A percentile compares a stretch with the other conserved stretches of the same genome.
phyloP scores from a whole-genome alignment of 805 yeast species.

The Wickerhamiella vanderwaltii region DNA sequence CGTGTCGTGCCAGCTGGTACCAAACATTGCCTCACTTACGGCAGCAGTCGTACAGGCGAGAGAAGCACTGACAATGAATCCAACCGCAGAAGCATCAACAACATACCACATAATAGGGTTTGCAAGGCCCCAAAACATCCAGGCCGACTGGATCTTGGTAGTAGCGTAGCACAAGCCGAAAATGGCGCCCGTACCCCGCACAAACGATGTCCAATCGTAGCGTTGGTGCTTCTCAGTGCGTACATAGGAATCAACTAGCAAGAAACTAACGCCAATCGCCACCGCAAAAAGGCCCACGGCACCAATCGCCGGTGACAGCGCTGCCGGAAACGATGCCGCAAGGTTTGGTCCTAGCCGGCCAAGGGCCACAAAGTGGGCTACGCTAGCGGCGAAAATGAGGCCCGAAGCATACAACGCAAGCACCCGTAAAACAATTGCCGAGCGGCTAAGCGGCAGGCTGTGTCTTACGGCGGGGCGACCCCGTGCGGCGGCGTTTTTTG shows the following conservation, averaged over 20 bases:
- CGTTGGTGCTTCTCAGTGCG: slow-evolving; percentile 22
- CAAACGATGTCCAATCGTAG: slow-evolving; percentile 27
- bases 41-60: slow-evolving; percentile 26
- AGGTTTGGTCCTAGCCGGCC: slow-evolving; percentile 16
- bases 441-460: background rate
- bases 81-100: slow-evolving; percentile 29
- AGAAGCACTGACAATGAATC: slow-evolving; percentile 26
- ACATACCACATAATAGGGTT: slow-evolving; percentile 32
- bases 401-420: slow-evolving; percentile 22
- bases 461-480: background rate
- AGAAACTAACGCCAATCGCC: slow-evolving; percentile 23
- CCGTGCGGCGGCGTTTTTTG: no score
- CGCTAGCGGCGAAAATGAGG: slow-evolving; percentile 24
- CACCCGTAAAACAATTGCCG: slow-evolving; percentile 15
- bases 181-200: slow-evolving; percentile 31
- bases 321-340: slow-evolving; percentile 20
- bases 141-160: slow-evolving; percentile 28
- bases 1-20: slow-evolving; percentile 24
- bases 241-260: slow-evolving; percentile 24
- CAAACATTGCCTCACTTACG: slow-evolving; percentile 21
- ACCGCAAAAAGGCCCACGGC: slow-evolving; percentile 25
- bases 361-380: slow-evolving; percentile 24
- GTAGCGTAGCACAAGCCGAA: slow-evolving; percentile 31
- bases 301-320: slow-evolving; percentile 16
- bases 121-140: slow-evolving; percentile 28